phyloP scores from a whole-genome alignment of 2,329 filamentous ascomycete genomes.

The Colletotrichum theobromicola region DNA sequence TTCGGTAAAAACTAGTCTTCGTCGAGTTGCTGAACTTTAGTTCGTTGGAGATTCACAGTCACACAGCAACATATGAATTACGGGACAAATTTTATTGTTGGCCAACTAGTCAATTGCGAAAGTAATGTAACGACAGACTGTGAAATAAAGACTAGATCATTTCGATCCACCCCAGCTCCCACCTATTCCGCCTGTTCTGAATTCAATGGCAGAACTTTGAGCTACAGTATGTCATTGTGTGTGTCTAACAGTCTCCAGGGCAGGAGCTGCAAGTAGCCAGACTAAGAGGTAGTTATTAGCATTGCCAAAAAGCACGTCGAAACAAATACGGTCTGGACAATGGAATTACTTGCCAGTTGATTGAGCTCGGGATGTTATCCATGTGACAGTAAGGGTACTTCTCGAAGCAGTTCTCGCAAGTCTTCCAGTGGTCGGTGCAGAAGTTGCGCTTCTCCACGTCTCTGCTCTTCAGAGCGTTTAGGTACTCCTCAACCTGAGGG shows the following conservation, averaged over 20 bases:
- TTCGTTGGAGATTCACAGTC: background rate
- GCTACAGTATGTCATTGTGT: background rate
- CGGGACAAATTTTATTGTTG: background rate
- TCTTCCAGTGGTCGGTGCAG: background rate
- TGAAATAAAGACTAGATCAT: background rate
- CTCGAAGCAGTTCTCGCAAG: background rate
- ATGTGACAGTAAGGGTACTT: background rate
- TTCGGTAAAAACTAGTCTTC: background rate
- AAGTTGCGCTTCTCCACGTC: background rate
- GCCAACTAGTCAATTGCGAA: background rate
- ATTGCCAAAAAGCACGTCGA: background rate
- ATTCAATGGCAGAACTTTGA: background rate
- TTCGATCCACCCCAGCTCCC: background rate
- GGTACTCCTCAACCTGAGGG: background rate
- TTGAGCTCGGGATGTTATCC: background rate
- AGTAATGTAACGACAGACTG: background rate
- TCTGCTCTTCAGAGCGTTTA: background rate
- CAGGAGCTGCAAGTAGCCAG: background rate
- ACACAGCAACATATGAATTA: background rate
- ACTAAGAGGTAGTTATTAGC: background rate
- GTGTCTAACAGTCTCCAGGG: background rate
- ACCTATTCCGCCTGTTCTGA: background rate
- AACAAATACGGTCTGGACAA: background rate
- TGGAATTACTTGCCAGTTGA: background rate
- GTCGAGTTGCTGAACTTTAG: background rate